Conservation (phyloP, 2,329 filamentous ascomycete genomes). For the Coccinonectria pachysandricola region DNA sequence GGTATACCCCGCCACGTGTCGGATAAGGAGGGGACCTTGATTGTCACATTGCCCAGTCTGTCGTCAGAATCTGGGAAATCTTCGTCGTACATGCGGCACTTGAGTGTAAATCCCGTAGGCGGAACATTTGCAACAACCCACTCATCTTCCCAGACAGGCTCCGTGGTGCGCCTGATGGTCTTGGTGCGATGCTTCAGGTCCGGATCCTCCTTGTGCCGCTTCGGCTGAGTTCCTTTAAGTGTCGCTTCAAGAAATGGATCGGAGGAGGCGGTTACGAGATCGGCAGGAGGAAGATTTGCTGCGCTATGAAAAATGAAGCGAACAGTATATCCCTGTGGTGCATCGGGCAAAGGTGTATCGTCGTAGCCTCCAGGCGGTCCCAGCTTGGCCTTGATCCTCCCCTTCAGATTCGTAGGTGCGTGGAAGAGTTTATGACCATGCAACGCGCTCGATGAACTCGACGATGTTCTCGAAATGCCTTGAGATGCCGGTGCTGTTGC, state of each 20-base stretch:
- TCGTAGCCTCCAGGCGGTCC: slow-evolving; percentile 69
- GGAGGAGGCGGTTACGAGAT: slow-evolving; percentile 65
- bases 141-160: slow-evolving; percentile 72
- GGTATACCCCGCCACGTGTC: slow-evolving; percentile 60
- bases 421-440: slow-evolving; percentile 8
- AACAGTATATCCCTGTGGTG: slow-evolving; percentile 70
- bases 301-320: slow-evolving; percentile 78
- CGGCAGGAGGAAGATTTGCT: slow-evolving; percentile 69
- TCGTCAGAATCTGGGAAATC: slow-evolving; percentile 81
- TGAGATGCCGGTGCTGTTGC: slow-evolving; percentile 2
- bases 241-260: slow-evolving; percentile 77
- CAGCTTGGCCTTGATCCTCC: slow-evolving; percentile 17
- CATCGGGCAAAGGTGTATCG: slow-evolving; percentile 62
- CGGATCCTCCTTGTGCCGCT: slow-evolving; percentile 78
- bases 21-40: slow-evolving; percentile 49
- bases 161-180: slow-evolving; percentile 60
- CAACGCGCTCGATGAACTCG: too few relatives aligned
- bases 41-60: slow-evolving; percentile 73
- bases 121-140: slow-evolving; percentile 89
- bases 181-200: slow-evolving; percentile 62
- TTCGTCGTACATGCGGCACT: slow-evolving; percentile 83
- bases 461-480: too few relatives aligned
- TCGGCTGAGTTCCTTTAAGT: slow-evolving; percentile 59
- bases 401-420: slow-evolving; percentile 9
- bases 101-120: slow-evolving; percentile 67